Base-by-base conservation (phyloP, 1,139 yeast genomes). In the Lodderomyces metapsilosis region DNA sequence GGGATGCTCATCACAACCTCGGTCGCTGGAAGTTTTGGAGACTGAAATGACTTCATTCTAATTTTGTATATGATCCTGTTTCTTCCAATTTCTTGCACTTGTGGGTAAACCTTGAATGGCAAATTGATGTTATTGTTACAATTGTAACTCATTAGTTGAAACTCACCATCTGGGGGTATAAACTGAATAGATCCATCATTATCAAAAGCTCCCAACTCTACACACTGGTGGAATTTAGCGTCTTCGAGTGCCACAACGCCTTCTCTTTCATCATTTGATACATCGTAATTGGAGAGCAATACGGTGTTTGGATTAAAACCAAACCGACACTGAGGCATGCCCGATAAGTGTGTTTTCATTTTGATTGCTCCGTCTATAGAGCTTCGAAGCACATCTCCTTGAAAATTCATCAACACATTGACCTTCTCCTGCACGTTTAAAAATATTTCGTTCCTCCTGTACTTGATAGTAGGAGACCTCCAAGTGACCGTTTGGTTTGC, bases 161-260 rank as follows among this genome's bases (percentile, higher is more conserved):
- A 88, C 43, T 82, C 84, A 0, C 98, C 98, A 64, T 91, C 98
- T 1, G 98, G 96, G 8, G 96, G 96, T 25, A 86, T 82, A 57
- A 88, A 88, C 17, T 92, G 83, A 51, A 88, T 87, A 24, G 86
- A 81, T 43, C 89, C 74, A 54, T 85, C 91, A 48, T 78, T 78
- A 55, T 88, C 95, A 61, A 87, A 88, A 52, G 85, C 81, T 52
- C 86, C 81, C 45, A 88, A 69, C 47, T 94, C 78, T 18, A 88
- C 96, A 64, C 96, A 88, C 57, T 88, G 95, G 61, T 92, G 98
- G 62, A 91, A 87, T 51, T 86, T 88, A 53, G 88, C 82, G 58
- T 88, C 95, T 51, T 84, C 88, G 11, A 88, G 62, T 1, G 71
- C 61, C 16, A 81, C 88, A 35, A 74, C 65, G 1, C 79, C 76